Conservation (phyloP, 2,329 filamentous ascomycete genomes). For the Clonostachys chloroleuca region DNA sequence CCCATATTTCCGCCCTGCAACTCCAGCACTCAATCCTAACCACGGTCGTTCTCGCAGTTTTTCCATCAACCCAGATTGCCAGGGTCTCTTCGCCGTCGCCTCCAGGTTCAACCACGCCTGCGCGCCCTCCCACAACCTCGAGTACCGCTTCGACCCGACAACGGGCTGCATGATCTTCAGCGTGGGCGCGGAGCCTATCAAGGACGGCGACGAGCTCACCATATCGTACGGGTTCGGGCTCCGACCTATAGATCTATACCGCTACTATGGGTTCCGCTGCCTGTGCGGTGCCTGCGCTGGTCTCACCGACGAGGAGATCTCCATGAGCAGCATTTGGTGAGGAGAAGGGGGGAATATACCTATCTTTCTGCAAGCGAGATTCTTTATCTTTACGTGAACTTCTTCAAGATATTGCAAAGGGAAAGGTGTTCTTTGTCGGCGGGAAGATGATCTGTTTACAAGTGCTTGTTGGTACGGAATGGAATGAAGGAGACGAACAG, state of each 20-base stretch:
- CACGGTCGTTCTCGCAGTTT: conserved; percentile 13
- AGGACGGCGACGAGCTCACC: conserved; percentile 41
- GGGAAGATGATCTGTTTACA: too few relatives aligned
- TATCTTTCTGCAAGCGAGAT: too few relatives aligned
- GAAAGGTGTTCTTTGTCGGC: too few relatives aligned
- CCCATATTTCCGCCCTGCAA: too few relatives aligned
- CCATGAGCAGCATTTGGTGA: too few relatives aligned
- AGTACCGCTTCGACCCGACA: conserved; percentile 32
- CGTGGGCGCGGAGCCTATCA: conserved; percentile 24
- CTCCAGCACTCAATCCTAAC: background rate
- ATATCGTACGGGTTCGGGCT: conserved; percentile 39
- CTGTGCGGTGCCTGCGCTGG: conserved; percentile 39
- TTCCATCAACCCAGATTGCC: conserved; percentile 13
- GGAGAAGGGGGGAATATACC: too few relatives aligned
- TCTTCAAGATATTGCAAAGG: too few relatives aligned
- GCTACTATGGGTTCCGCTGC: conserved; percentile 48
- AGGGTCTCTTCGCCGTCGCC: conserved; percentile 42
- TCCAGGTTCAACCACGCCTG: conserved; percentile 59
- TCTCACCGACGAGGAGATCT: conserved; percentile 7
- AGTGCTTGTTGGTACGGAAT: too few relatives aligned
- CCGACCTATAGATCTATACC: conserved; percentile 27
- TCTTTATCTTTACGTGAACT: too few relatives aligned
- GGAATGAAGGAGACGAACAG: too few relatives aligned
- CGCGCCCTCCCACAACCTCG: conserved; percentile 30
- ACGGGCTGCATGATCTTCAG: conserved; percentile 32